Base-by-base conservation (phyloP, 2,329 filamentous ascomycete species). In the Fusarium keratoplasticum region DNA sequence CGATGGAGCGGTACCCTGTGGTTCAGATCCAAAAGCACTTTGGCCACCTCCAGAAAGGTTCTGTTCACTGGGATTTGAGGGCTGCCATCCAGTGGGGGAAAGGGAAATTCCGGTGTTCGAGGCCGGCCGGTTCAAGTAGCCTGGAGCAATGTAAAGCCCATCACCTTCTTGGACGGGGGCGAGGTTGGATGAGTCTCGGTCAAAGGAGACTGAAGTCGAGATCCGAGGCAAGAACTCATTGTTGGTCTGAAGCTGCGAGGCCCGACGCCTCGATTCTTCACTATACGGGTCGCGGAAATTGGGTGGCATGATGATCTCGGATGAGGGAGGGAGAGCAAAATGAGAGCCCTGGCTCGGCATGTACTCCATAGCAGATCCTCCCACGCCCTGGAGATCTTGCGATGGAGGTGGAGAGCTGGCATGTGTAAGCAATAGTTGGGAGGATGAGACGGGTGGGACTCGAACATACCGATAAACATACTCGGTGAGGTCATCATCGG, bases 401-500 rank as follows among this genome's bases (percentile, higher is more conserved):
- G 70, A 64, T 18, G 71, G 70, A 38, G 64, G 61, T 47, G 74
- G 63, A 14, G 67, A 71, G 52, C 16, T 5, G 31, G 22, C 27
- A 31, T 20, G 10, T 38, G 31, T 75, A 20, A 71, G 65, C 29
- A 25, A 36, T 18, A 60, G 65, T n/a, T 13, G 31, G 20, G 16
- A n/a, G 27, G 55, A 27, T 36, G 20, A 18, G 33, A 20, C 16
- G 11, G 22, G n/a, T 27, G 18, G 22, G 33, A 31, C 10, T 38
- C 22, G 16, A 20, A 69, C 72, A 61, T 71, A 77, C 71, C 61
- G 73, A 59, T 78, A 64, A 13, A 81, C 59, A 60, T 81, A 88
- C 14, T 74, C 44, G 22, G 80, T 78, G 6, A 89, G 70, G 35
- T 86, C 82, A 20, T 83, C 81, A 3, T 86, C 85, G 4, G 80